Evolutionary conservation across 768 basidiomycete genomes (phyloP).

Genomic region (Lentinus brumalis): DNA sequence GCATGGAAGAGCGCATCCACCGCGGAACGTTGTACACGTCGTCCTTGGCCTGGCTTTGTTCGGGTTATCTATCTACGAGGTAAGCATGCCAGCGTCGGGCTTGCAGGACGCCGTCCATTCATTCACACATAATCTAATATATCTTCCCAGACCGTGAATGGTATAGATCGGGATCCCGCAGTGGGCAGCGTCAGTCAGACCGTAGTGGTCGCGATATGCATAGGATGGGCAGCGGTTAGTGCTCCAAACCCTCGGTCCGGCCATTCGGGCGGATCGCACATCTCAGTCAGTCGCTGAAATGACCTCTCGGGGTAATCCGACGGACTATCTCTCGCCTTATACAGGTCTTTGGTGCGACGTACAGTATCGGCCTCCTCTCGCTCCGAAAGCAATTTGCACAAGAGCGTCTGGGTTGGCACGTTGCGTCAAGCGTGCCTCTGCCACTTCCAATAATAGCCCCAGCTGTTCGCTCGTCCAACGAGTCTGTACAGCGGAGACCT

Average conservation of each 20-base stretch:
- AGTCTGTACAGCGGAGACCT: neutral
- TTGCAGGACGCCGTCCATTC: neutral
- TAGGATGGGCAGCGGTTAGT: conserved; percentile 49
- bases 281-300: conserved; percentile 13
- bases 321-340: neutral
- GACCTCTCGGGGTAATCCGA: neutral
- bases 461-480: neutral
- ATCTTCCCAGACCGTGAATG: conserved; percentile 18
- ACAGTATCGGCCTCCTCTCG: conserved; percentile 42
- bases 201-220: conserved; percentile 41
- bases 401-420: conserved; percentile 30
- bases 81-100: conserved; percentile 21
- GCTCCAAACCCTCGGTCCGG: neutral
- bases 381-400: conserved; percentile 31
- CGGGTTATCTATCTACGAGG: conserved; percentile 54
- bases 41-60: conserved; percentile 52
- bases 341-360: conserved; percentile 41
- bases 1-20: conserved; percentile 43
- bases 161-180: conserved; percentile 12
- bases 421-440: conserved; percentile 1
- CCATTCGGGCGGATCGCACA: neutral
- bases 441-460: neutral
- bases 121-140: neutral
- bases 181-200: conserved; percentile 26
- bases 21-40: conserved; percentile 59